Percentiles rank a stretch among this genome's conserved stretches.
These are phyloP conservation scores for Boletus tomentosulus DNA, from an alignment of 768 basidiomycete species.

Conservation along the genomic window DNA sequence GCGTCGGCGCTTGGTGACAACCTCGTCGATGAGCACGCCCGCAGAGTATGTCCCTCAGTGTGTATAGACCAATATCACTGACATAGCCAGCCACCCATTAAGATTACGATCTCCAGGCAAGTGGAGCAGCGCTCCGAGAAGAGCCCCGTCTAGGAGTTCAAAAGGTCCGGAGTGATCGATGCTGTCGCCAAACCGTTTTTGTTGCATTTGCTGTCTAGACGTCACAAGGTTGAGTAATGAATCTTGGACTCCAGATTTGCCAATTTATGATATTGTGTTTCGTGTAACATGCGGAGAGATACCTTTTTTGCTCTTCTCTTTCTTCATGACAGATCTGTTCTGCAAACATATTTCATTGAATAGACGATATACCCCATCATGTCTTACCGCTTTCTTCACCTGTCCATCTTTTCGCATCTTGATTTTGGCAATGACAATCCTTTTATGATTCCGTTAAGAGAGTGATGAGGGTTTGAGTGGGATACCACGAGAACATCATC, in stretches of 20 bases:
- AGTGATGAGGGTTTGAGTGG: not conserved
- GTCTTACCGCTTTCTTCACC: not conserved
- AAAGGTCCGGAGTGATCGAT: too few relatives aligned
- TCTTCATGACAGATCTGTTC: not conserved
- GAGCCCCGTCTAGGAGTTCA: conserved; percentile 3
- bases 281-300: not conserved
- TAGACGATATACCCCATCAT: not conserved
- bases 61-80: not conserved
- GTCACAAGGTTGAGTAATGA: not conserved
- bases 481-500: too few relatives aligned
- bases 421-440: not conserved
- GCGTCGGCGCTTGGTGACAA: not conserved
- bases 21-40: conserved; percentile 3
- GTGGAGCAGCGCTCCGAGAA: conserved; percentile 4
- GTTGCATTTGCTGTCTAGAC: not conserved
- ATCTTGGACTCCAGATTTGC: not conserved
- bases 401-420: not conserved
- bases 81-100: conserved; percentile 14
- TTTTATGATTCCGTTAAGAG: not conserved
- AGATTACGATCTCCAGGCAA: conserved; percentile 11
- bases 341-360: not conserved
- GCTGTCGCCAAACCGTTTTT: too few relatives aligned
- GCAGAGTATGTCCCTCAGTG: conserved; percentile 3
- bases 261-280: not conserved
- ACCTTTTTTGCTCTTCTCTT: too few relatives aligned